phyloP scores from a whole-genome alignment of 2,329 filamentous ascomycete genomes.

The Ascochyta pisi region DNA sequence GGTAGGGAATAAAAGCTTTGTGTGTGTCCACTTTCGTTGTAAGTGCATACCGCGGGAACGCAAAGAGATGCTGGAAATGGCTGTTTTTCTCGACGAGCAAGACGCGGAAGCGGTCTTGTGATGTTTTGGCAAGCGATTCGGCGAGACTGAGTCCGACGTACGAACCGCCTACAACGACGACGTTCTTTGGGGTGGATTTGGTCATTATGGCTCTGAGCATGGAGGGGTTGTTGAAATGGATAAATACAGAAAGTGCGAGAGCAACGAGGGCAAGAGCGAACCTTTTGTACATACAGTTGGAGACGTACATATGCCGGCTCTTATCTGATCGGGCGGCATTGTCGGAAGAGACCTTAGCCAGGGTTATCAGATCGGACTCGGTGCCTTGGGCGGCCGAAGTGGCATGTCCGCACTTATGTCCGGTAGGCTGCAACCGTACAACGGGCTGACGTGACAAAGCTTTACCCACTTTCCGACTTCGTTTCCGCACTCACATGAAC shows the following conservation, averaged over 20 bases:
- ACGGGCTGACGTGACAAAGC: background rate
- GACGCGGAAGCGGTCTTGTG: constrained; percentile 54
- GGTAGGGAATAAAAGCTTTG: constrained; percentile 67
- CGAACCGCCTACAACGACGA: constrained; percentile 18
- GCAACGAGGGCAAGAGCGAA: background rate
- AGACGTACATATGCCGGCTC: constrained; percentile 10
- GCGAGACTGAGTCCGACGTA: constrained; percentile 18
- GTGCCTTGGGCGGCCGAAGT: background rate
- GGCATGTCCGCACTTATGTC: background rate
- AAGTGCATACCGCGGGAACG: constrained; percentile 66
- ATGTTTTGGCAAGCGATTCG: constrained; percentile 13
- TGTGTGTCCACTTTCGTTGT: constrained; percentile 60
- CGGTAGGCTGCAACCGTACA: background rate
- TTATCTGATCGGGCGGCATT: constrained; percentile 11
- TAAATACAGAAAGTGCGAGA: background rate
- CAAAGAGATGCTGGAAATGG: constrained; percentile 68
- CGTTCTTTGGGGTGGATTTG: constrained; percentile 5
- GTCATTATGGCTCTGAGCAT: constrained; percentile 14
- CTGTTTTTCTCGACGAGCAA: constrained; percentile 66
- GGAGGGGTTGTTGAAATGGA: background rate
- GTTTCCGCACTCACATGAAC: constrained; percentile 2
- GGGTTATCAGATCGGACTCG: constrained; percentile 16
- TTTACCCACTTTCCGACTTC: constrained; percentile 9
- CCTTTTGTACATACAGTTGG: constrained; percentile 5
- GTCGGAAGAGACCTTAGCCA: constrained; percentile 15